Conservation (phyloP, 2,329 filamentous ascomycete genomes). For the Aureobasidium sp. region DNA sequence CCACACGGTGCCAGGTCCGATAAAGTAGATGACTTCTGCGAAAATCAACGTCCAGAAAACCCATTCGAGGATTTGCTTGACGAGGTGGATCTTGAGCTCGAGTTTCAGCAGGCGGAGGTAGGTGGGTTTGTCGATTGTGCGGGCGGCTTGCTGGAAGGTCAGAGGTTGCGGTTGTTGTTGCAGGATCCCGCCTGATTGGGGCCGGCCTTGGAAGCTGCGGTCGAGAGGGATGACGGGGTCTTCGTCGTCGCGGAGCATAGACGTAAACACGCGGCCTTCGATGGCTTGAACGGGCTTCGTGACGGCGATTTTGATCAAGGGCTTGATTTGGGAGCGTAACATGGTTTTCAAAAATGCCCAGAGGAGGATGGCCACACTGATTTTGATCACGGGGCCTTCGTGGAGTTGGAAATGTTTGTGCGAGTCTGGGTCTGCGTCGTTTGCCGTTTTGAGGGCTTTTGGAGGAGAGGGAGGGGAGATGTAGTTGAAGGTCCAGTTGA, state of each 20-base stretch:
- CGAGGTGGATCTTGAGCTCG: not conserved
- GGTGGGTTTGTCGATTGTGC: constrained; percentile 5
- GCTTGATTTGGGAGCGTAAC: not conserved
- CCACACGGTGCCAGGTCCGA: constrained; percentile 8
- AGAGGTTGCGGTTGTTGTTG: not conserved
- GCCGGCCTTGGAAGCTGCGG: constrained; percentile 12
- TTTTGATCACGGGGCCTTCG: not conserved
- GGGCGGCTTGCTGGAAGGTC: not conserved
- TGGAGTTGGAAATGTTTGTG: not conserved
- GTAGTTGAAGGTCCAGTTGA: not conserved
- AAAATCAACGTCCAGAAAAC: constrained; percentile 1
- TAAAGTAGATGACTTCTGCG: not conserved
- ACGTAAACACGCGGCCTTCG: constrained; percentile 5
- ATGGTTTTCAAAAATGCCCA: not conserved
- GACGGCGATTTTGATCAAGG: not conserved
- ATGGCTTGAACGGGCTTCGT: not conserved
- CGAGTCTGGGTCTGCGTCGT: not conserved
- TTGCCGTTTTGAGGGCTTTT: not conserved
- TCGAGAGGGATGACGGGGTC: constrained; percentile 17
- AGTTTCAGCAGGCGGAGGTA: constrained; percentile 1
- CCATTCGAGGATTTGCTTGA: not conserved
- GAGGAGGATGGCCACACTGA: not conserved
- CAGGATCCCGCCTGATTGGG: not conserved
- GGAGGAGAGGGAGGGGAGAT: not conserved
- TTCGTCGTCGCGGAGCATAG: constrained; percentile 17